Base-by-base conservation (phyloP, 1,284 basidiomycete species). In the Schizophyllum amplum region DNA sequence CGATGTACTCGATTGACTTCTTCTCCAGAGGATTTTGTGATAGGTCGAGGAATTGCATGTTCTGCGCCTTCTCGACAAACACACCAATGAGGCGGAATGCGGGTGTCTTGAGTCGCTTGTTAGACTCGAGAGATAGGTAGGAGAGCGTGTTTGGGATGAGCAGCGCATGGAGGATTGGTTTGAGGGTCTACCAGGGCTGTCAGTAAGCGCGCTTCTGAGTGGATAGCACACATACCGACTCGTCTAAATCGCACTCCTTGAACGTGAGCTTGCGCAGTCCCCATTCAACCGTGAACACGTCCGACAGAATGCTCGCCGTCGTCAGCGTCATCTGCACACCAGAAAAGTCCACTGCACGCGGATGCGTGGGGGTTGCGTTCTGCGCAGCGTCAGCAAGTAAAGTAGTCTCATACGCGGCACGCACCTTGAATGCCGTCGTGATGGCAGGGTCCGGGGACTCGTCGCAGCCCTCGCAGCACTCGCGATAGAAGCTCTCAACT, bases 211-310 rank as follows among this genome's bases (percentile, higher is more conserved):
- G 47, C 62, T 54, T 66, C 58, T 17, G 61, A 5, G 25, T 47
- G 42, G 25, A 4, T n/a, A 24, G 21, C 56, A 47, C 51, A 51
- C 26, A 57, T 42, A 56, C 24, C 27, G 63, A 92, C 55, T 96
- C 92, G 59, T 90, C 86, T 49, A 96, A 70, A 71, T 86, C 81
- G 69, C 89, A 87, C 71, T 92, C 86, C 56, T 90, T 84, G 58
- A 95, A 79, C 0, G 88, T 84, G 23, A 95, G 72, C 63, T 92
- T 93, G 42, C 86, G 78, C 21, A 96, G 74, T 0, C 92, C 92
- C 87, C 92, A 96, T 68, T 95, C 92, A 59, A 95, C 86, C 5
- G 84, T 84, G 59, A 97, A 84, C 11, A 96, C 83, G 70, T 96
- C 94, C 0, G 94, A 89, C 22, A 98, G 76, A 11, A 92, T 86